These are phyloP conservation scores for Polytrichum formosum DNA, from an alignment of 225 moss, liverwort and hornwort species.

Conservation along the genomic window DNA sequence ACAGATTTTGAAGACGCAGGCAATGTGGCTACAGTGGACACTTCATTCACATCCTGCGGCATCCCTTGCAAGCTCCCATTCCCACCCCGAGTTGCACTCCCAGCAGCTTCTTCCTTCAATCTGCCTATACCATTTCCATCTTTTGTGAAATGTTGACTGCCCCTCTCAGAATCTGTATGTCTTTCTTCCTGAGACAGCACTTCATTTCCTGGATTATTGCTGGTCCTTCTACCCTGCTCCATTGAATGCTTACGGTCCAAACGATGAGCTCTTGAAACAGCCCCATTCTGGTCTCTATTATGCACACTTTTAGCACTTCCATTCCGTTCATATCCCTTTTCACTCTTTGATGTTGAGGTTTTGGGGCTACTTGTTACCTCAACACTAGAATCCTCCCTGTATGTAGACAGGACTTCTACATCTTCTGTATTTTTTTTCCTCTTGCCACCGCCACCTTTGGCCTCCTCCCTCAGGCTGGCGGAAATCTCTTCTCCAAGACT, in stretches of 20 bases:
- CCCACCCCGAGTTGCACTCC: slow-evolving; percentile 11
- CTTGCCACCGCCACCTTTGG: not conserved
- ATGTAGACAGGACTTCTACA: slow-evolving; percentile 25
- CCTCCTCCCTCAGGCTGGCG: slow-evolving; percentile 34
- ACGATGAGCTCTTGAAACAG: slow-evolving; percentile 2
- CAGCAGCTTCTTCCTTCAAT: not conserved
- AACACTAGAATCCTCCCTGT: slow-evolving; percentile 30
- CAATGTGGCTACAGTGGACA: slow-evolving; percentile 28
- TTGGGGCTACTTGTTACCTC: slow-evolving; percentile 28
- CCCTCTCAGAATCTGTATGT: slow-evolving; percentile 3
- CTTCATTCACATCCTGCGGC: slow-evolving; percentile 16
- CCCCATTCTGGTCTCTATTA: slow-evolving; percentile 9
- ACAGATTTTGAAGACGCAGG: slow-evolving; percentile 13
- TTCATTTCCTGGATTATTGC: slow-evolving; percentile 15
- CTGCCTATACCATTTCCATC: too few relatives aligned
- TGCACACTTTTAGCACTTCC: slow-evolving; percentile 16
- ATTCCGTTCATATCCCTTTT: slow-evolving; percentile 6
- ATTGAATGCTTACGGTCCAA: not conserved
- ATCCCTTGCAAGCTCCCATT: slow-evolving; percentile 10
- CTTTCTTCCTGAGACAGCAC: slow-evolving; percentile 1
- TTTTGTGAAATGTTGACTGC: not conserved
- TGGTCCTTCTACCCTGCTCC: not conserved
- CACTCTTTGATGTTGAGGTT: slow-evolving; percentile 4
- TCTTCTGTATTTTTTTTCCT: slow-evolving; percentile 10
- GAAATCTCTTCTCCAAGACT: slow-evolving; percentile 43